Evolutionary conservation across 495 filamentous ascomycete genomes (phyloP), one percentile per base, ranked within the genome.

Genomic region (Thozetella sp.): DNA sequence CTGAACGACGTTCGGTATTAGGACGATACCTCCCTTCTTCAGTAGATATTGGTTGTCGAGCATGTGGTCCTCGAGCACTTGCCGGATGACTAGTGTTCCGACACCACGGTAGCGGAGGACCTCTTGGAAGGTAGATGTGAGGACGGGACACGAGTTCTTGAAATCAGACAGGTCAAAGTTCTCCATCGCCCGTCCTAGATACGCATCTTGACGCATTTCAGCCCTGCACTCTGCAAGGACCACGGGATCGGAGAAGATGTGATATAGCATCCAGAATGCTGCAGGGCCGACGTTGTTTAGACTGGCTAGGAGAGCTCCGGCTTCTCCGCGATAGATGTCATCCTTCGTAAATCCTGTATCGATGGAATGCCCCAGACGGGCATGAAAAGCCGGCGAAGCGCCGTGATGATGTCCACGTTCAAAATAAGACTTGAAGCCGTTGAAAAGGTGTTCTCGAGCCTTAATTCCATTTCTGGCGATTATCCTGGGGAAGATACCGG

Each of bases 11-110:
- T 34, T 52, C 4, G 66, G 65, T 12, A 73, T 65, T 15, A 59
- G 17, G 2, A 72, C 4, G 2, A 54, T 54, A 40, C 34, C 53
- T 2, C 65, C 70, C 51, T 68, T 71, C 45, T 68, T 72, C 0
- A 75, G 58, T 1, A 70, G 60, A 22, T 71, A 70, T 23, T 60
- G 58, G 24, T 51, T 53, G 26, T 71, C 64, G 0, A 74, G 55
- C 0, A 64, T 2, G 1, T 58, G 61, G 27, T 74, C 70, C 23
- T 69, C 61, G 25, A 59, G 57, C 1, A 67, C 69, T 9, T 53
- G 19, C 13, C 71, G 63, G 34, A 54, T 34, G 2, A 67, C 37
- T 11, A 55, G 6, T 3, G 43, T 55, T 15, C 51, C 54, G 12
- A 25, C 22, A 1, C 25, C 23, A 1, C 40, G 23, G 12, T 59